Conservation (phyloP, 2,329 filamentous ascomycete species). For the Talaromyces sp. region DNA sequence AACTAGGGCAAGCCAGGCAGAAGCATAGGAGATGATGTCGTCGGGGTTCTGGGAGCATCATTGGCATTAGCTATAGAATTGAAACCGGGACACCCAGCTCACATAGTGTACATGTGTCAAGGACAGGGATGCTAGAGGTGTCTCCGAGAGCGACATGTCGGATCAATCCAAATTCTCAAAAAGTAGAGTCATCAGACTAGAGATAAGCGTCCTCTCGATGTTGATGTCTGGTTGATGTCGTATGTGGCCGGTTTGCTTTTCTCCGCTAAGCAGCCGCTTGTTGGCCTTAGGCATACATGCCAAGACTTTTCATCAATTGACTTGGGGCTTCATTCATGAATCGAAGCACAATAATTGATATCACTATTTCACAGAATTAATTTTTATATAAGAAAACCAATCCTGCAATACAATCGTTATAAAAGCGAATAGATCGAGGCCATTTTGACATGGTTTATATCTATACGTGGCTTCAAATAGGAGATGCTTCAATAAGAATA, state of each 20-base stretch:
- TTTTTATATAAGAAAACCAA: too few relatives aligned
- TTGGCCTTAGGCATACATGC: not conserved
- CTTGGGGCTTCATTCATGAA: not conserved
- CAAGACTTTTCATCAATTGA: not conserved
- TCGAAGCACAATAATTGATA: too few relatives aligned
- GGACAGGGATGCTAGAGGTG: slow-evolving; percentile 78
- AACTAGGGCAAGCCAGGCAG: slow-evolving; percentile 88
- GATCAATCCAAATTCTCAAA: not conserved
- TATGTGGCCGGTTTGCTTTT: not conserved
- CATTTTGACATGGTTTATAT: too few relatives aligned
- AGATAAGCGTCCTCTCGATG: not conserved
- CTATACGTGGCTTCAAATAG: too few relatives aligned
- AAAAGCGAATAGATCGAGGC: too few relatives aligned
- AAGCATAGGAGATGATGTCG: slow-evolving; percentile 78
- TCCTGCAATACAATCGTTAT: too few relatives aligned
- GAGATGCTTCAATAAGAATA: too few relatives aligned
- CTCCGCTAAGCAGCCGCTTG: not conserved
- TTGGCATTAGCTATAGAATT: not conserved
- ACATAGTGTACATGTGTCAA: slow-evolving; percentile 97
- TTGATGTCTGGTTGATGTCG: not conserved
- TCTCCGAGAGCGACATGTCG: slow-evolving; percentile 20
- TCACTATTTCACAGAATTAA: too few relatives aligned
- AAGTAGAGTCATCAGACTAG: not conserved
- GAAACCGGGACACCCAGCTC: slow-evolving; percentile 25
- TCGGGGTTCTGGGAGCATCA: slow-evolving; percentile 64